Conservation (phyloP, 768 basidiomycete genomes). For the Tylopilus intermedius region DNA sequence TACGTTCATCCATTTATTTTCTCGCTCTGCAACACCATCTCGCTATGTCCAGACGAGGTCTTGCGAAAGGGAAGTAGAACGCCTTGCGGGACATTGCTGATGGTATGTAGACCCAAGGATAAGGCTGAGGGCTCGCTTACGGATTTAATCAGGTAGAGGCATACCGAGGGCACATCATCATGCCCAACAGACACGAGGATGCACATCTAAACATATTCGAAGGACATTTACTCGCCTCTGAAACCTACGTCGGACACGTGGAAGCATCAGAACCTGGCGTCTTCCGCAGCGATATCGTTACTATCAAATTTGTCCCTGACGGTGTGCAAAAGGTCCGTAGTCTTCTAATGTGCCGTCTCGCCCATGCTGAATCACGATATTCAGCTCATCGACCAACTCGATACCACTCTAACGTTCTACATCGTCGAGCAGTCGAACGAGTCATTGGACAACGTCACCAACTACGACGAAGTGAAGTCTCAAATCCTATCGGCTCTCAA, state of each 20-base stretch:
- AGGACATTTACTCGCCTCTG: conserved; percentile 92
- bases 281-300: conserved; percentile 91
- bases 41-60: conserved; percentile 93
- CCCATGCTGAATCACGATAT: not conserved
- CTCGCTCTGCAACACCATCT: conserved; percentile 98
- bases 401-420: conserved; percentile 85
- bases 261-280: conserved; percentile 98
- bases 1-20: conserved; percentile 99
- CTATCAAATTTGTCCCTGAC: conserved; percentile 86
- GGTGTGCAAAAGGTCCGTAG: conserved; percentile 75
- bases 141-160: conserved; percentile 76
- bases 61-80: conserved; percentile 94
- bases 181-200: conserved; percentile 97
- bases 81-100: conserved; percentile 92
- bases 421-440: conserved; percentile 80
- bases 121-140: not conserved
- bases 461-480: conserved; percentile 89
- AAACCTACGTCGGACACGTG: conserved; percentile 98
- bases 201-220: conserved; percentile 88
- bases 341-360: not conserved
- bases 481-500: conserved; percentile 77
- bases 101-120: conserved; percentile 54
- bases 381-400: conserved; percentile 90
- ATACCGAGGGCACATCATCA: conserved; percentile 84
- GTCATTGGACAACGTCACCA: conserved; percentile 78